Evolutionary conservation across 2,329 filamentous ascomycete genomes (phyloP), one percentile per base, ranked within the genome.

Genomic region (Aspergillus costaricaensis): DNA sequence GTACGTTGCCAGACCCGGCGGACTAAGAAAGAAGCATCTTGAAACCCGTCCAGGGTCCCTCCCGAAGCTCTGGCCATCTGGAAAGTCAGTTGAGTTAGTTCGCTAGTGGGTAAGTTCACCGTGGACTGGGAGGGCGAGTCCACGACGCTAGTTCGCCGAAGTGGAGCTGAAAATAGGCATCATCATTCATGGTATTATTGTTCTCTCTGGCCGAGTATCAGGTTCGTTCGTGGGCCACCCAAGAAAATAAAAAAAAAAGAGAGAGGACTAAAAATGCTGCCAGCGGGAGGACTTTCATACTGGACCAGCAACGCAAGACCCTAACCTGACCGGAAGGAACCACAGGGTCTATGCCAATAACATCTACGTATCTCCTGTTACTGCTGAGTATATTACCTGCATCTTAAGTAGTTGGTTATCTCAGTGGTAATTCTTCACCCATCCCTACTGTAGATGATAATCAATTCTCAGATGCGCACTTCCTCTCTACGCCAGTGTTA

Each of bases 1-100:
- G 27, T 36, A 43, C 52, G 52, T 55, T 41, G 25, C 23, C 39
- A 23, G 7, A 5, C 9, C 15, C 52, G 41, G 41, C 44, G 44
- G 15, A 25, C 47, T 50, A 50, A 44, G 55, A 60, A 55, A 59
- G 39, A 57, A 61, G 58, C 62, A 68, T 68, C 66, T 65, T 68
- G 66, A 68, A 68, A 68, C 66, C 56, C 51, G 60, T 64, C 65
- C 66, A 67, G 65, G 66, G 66, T 68, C 65, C 62, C 62, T 64
- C 54, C 32, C 60, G 64, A 63, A 67, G 65, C 65, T 67, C 65
- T 66, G 65, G 62, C 64, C 65, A 67, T 66, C 54, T 43, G 32
- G 41, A 55, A 54, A 61, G 57, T 50, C 59, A 55, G 57, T 55
- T 48, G 60, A 58, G 30, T 59, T 54, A 53, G 44, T 55, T 56